Percentiles rank a stretch among this genome's conserved stretches.
phyloP scores from a whole-genome alignment of 805 yeast species.

The Yarrowia sp. region DNA sequence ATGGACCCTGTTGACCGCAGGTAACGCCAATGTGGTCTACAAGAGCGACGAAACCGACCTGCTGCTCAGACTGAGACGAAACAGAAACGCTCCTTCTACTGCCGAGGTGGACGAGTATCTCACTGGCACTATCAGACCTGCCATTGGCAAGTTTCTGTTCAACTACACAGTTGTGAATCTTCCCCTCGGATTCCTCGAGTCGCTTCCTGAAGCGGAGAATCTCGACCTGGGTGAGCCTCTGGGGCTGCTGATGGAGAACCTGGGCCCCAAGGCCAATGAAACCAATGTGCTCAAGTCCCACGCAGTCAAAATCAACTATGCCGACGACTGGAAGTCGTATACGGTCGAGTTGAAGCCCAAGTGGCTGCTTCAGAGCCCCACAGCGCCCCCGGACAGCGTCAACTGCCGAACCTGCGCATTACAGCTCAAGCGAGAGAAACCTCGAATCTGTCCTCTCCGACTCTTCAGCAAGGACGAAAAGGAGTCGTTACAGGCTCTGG shows the following conservation, averaged over 20 bases:
- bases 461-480: conserved; percentile 7
- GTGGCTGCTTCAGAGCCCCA: conserved; percentile 60
- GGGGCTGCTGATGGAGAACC: conserved; percentile 36
- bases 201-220: conserved; percentile 17
- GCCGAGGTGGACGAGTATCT: conserved; percentile 27
- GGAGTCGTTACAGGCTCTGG: not conserved
- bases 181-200: conserved; percentile 8
- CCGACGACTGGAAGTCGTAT: conserved; percentile 21
- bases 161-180: conserved; percentile 13
- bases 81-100: conserved; percentile 24
- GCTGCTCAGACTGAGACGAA: conserved; percentile 8
- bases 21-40: conserved; percentile 35
- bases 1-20: conserved; percentile 29
- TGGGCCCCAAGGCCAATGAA: conserved; percentile 5
- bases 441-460: conserved; percentile 45
- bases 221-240: conserved; percentile 23
- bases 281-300: conserved; percentile 15
- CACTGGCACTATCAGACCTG: conserved; percentile 6
- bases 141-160: conserved; percentile 10
- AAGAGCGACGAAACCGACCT: conserved; percentile 1
- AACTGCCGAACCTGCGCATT: conserved; percentile 68
- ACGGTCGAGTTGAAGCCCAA: conserved; percentile 64
- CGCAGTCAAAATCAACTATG: conserved; percentile 27
- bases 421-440: conserved; percentile 50
- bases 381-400: conserved; percentile 50